phyloP scores from a whole-genome alignment of 768 basidiomycete species.

The Candolleomyces efflorescens region DNA sequence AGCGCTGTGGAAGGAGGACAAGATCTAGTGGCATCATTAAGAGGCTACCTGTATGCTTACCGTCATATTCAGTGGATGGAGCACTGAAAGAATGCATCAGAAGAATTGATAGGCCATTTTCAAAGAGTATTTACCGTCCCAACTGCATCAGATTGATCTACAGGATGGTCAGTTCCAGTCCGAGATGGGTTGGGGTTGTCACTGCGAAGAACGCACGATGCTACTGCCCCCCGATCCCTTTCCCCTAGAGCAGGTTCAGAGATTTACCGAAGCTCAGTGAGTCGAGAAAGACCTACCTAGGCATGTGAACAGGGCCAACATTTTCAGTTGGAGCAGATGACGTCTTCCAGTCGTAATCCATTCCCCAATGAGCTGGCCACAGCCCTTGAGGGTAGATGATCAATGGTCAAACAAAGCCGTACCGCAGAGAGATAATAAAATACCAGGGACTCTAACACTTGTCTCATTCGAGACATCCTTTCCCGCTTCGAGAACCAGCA shows the following conservation, averaged over 20 bases:
- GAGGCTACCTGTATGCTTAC: background rate
- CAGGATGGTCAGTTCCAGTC: background rate
- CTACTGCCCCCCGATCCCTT: constrained; percentile 16
- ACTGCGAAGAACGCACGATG: constrained; percentile 7
- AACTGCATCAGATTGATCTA: constrained; percentile 13
- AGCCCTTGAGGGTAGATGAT: constrained; percentile 21
- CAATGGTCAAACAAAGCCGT: constrained; percentile 21
- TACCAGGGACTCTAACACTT: constrained; percentile 31
- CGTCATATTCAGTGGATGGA: constrained; percentile 14
- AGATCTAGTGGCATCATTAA: background rate
- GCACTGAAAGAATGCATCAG: background rate
- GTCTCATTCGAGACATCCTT: constrained; percentile 40
- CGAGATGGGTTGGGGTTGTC: background rate
- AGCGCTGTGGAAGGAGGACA: constrained; percentile 6
- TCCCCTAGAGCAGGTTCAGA: constrained; percentile 7
- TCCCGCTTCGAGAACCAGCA: background rate
- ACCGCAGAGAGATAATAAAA: constrained; percentile 17
- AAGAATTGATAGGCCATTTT: background rate
- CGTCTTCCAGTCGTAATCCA: constrained; percentile 14
- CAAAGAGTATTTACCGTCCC: constrained; percentile 10
- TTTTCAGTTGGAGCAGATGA: constrained; percentile 8
- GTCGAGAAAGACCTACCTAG: background rate
- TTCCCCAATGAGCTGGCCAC: constrained; percentile 15
- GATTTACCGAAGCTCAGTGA: too few species aligned
- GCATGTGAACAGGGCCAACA: constrained; percentile 6